A percentile compares a stretch with the other conserved stretches of the same genome.
These are phyloP conservation scores for Solanum medicagineum DNA, from an alignment of 257 asterid species.

Conservation along the genomic window DNA sequence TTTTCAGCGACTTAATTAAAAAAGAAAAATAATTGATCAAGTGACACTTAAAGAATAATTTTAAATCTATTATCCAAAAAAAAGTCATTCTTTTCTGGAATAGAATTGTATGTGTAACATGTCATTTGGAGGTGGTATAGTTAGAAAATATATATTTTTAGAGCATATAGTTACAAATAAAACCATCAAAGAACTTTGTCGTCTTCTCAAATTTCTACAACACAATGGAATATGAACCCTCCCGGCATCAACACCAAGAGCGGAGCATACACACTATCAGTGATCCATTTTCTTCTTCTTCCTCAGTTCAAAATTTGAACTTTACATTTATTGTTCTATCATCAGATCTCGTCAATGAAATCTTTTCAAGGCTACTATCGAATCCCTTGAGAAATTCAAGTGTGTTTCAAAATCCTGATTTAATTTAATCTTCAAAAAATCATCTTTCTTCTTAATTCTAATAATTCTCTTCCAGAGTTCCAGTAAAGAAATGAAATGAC, in stretches of 20 bases:
- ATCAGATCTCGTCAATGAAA: not conserved
- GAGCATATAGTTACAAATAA: too few species aligned
- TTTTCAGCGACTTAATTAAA: not conserved
- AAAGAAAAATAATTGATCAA: not conserved
- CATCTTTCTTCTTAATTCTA: not conserved
- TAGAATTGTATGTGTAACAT: too few species aligned
- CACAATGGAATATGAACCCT: not conserved
- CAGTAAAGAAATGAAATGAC: not conserved
- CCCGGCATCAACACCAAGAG: not conserved
- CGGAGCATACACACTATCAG: too few species aligned
- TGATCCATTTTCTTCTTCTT: not conserved
- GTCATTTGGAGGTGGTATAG: not conserved
- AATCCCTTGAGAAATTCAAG: not conserved
- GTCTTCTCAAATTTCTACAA: not conserved
- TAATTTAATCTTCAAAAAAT: not conserved
- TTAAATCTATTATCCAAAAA: too few species aligned
- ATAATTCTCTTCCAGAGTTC: not conserved
- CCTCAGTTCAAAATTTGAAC: not conserved
- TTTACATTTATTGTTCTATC: not conserved
- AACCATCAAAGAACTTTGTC: too few species aligned
- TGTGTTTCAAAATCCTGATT: not conserved
- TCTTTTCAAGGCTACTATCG: not conserved
- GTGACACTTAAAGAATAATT: too few species aligned
- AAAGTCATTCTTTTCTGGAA: too few species aligned
- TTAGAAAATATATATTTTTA: not conserved